phyloP scores from a whole-genome alignment of 1,284 basidiomycete species.

The Apiotrichum domesticum region DNA sequence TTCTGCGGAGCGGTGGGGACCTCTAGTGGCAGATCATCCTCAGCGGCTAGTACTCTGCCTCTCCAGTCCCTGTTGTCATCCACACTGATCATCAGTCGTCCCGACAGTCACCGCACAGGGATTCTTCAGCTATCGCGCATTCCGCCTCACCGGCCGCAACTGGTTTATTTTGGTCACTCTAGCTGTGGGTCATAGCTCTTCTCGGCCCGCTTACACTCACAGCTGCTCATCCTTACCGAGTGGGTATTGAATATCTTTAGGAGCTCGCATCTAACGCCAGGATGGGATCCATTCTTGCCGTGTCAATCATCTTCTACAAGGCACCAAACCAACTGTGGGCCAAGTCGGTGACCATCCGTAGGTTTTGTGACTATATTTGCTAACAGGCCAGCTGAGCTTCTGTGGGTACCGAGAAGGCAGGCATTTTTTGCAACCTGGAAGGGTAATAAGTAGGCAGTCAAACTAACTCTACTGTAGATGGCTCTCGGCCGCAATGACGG shows the following conservation, averaged over 20 bases:
- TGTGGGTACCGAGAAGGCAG: background rate
- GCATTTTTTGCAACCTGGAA: background rate
- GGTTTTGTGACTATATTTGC: background rate
- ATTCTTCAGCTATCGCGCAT: constrained; percentile 33
- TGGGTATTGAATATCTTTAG: background rate
- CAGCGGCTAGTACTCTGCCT: too few relatives aligned
- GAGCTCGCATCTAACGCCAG: background rate
- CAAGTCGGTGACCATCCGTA: background rate
- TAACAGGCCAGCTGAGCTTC: background rate
- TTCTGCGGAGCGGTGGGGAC: too few relatives aligned
- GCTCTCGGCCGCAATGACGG: constrained; percentile 18
- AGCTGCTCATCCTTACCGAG: background rate
- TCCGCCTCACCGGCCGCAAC: constrained; percentile 24
- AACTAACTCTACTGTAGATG: constrained; percentile 11
- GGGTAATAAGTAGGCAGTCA: too few relatives aligned
- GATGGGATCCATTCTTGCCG: background rate
- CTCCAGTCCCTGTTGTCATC: background rate
- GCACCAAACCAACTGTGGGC: background rate
- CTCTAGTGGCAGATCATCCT: background rate
- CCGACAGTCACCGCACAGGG: constrained; percentile 15
- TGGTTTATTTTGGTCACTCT: constrained; percentile 20
- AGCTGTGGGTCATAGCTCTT: constrained; percentile 10
- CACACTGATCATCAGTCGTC: constrained; percentile 19
- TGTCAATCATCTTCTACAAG: background rate
- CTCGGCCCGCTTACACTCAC: background rate